Base-by-base conservation (phyloP, 129 eudicot species). In the Chrysanthemum seticuspe region DNA sequence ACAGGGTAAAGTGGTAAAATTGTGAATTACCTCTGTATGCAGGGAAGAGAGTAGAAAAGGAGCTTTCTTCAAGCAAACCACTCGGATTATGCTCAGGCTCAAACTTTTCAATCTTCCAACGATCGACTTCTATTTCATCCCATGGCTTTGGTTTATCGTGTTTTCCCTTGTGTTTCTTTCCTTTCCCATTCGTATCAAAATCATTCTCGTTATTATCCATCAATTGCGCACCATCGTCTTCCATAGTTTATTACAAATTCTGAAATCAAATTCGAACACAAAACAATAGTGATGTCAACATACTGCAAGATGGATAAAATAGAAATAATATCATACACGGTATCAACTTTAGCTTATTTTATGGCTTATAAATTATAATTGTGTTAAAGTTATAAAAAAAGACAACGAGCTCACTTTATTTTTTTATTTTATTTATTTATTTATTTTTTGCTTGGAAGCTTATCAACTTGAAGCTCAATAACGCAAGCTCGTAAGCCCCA, bases 81-180 rank as follows among this genome's bases (percentile, higher is more conserved):
- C 77, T 69, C 50, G 82, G 84, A 64, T 90, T 87, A 84, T 89
- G 84, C 47, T 89, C 75, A 18, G 97, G 91, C 25, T 85, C 94
- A 70, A 92, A 92, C 74, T 87, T 92, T 14, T 92, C 96, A 12
- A 95, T 62, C 76, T 86, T 83, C 97, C 99, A 94, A 19, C 76
- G 92, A 65, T 90, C 98, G 54, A 83, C 76, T 47, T 66, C 77
- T 0, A 78, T 87, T 3, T 80, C 85, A 55, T 90, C 99, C 97
- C 94, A 88, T 29, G 99, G 99, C 85, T 94, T 94, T 9, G 86
- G 87, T 81, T 94, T 94, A 71, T 94, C 94, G 79, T 94, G 99
- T 80, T 94, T 94, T 29, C 99, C 99, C 81, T 90, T 94, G 81
- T 94, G 96, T 78, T 72, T 94, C 44, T 55, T 71, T 29, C 77